Conservation (phyloP, 1,284 basidiomycete species). For the Omphalotus olearius region DNA sequence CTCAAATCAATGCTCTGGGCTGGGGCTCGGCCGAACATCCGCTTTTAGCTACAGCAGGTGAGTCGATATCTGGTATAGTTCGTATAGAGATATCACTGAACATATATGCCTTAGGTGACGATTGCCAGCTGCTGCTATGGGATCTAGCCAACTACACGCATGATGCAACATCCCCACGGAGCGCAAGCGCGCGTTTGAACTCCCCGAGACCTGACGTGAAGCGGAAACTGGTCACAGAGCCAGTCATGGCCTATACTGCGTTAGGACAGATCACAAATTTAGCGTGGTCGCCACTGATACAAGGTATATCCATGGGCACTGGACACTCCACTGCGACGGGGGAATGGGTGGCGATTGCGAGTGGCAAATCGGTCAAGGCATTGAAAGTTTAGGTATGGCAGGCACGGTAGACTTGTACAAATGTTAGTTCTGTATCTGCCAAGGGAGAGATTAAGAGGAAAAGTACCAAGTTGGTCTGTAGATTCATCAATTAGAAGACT, state of each 20-base stretch:
- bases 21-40: conserved; percentile 85
- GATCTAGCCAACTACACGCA: conserved; percentile 70
- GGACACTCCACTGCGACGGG: conserved; percentile 71
- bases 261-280: conserved; percentile 80
- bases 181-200: conserved; percentile 62
- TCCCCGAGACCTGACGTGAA: conserved; percentile 73
- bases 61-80: conserved; percentile 17
- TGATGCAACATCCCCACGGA: conserved; percentile 53
- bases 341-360: conserved; percentile 89
- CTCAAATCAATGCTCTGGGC: conserved; percentile 76
- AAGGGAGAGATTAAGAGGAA: too few species aligned
- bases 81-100: conserved; percentile 7
- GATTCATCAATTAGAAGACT: too few species aligned
- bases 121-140: conserved; percentile 88
- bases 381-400: conserved; percentile 78
- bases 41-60: conserved; percentile 81
- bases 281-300: conserved; percentile 81
- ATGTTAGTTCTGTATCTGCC: too few species aligned
- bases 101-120: conserved; percentile 61
- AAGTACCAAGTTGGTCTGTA: too few species aligned
- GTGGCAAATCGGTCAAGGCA: conserved; percentile 79
- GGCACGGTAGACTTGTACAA: too few species aligned
- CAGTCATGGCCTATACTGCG: conserved; percentile 80
- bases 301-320: conserved; percentile 66
- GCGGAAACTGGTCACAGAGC: conserved; percentile 69